Percentiles rank a stretch among this genome's conserved stretches.
phyloP scores from a whole-genome alignment of 2,329 filamentous ascomycete species.

The Rhynchosporium graminicola region DNA sequence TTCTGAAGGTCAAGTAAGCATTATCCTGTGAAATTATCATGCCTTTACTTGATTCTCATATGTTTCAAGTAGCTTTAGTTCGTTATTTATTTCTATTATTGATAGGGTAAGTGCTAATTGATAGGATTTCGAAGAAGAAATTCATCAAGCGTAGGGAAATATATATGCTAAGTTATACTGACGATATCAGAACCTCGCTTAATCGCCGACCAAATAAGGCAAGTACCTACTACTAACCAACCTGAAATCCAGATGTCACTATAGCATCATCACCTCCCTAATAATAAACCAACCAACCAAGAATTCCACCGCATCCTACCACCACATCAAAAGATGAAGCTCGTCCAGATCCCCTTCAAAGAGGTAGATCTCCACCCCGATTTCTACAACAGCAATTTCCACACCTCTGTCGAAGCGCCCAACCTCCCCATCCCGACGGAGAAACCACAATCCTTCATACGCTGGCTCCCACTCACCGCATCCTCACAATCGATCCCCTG shows the following conservation, averaged over 20 bases:
- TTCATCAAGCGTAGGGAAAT: not conserved
- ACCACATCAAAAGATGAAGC: not conserved
- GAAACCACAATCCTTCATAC: slow-evolving; percentile 44
- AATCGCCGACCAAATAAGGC: too few relatives aligned
- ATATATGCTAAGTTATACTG: too few relatives aligned
- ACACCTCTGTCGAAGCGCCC: slow-evolving; percentile 40
- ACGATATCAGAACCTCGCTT: too few relatives aligned
- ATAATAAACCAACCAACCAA: not conserved
- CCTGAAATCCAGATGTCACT: not conserved
- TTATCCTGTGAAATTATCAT: too few relatives aligned
- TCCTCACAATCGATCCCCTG: slow-evolving; percentile 38
- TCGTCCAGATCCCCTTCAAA: slow-evolving; percentile 5
- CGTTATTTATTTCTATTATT: too few relatives aligned
- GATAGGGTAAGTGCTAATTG: too few relatives aligned
- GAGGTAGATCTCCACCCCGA: slow-evolving; percentile 2
- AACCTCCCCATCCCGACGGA: slow-evolving; percentile 38
- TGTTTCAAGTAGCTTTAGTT: too few relatives aligned
- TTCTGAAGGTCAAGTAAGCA: too few relatives aligned
- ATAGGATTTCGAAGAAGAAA: too few relatives aligned
- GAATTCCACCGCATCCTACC: not conserved
- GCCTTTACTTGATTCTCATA: too few relatives aligned
- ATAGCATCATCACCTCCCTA: not conserved
- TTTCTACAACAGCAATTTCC: slow-evolving; percentile 44
- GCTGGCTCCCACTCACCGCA: slow-evolving; percentile 47
- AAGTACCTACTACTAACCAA: too few relatives aligned